These are phyloP conservation scores for Scytalidium lignicola DNA, from an alignment of 2,329 filamentous ascomycete species.

Conservation along the genomic window DNA sequence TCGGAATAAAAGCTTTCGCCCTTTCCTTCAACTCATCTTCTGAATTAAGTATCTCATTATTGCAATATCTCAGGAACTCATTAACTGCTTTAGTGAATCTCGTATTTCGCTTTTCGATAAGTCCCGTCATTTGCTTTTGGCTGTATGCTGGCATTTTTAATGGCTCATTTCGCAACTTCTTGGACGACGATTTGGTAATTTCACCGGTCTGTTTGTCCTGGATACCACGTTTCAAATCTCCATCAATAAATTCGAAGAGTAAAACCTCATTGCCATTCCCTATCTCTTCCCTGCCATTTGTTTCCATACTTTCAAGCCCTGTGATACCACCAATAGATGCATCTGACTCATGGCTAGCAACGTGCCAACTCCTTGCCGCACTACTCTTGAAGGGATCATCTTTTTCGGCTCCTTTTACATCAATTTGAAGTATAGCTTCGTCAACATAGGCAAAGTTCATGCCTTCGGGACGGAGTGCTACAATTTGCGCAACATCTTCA, in stretches of 20 bases:
- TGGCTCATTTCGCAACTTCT: constrained; percentile 69
- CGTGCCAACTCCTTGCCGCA: constrained; percentile 44
- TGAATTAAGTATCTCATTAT: constrained; percentile 59
- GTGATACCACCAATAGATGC: constrained; percentile 52
- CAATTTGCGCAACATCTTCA: constrained; percentile 79
- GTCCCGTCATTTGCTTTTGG: constrained; percentile 81
- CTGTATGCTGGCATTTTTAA: constrained; percentile 89
- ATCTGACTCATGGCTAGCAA: constrained; percentile 46
- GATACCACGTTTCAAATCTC: constrained; percentile 79
- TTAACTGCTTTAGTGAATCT: constrained; percentile 78
- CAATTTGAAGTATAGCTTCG: constrained; percentile 74
- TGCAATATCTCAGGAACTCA: constrained; percentile 70
- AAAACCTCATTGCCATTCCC: constrained; percentile 61
- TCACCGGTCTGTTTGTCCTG: constrained; percentile 68
- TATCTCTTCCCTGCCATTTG: constrained; percentile 22
- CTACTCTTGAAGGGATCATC: constrained; percentile 60
- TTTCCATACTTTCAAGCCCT: constrained; percentile 38
- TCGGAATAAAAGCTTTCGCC: constrained; percentile 57
- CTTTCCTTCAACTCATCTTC: constrained; percentile 57
- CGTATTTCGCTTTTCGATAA: constrained; percentile 85
- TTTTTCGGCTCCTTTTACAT: constrained; percentile 62
- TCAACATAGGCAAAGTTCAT: constrained; percentile 86
- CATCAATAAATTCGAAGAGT: constrained; percentile 89
- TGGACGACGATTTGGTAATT: constrained; percentile 54
- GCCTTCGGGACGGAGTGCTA: constrained; percentile 68